Percentiles rank a stretch among this genome's conserved stretches.
Conservation (phyloP, 352 stramenopile genomes). For the Phytophthora sp. region DNA sequence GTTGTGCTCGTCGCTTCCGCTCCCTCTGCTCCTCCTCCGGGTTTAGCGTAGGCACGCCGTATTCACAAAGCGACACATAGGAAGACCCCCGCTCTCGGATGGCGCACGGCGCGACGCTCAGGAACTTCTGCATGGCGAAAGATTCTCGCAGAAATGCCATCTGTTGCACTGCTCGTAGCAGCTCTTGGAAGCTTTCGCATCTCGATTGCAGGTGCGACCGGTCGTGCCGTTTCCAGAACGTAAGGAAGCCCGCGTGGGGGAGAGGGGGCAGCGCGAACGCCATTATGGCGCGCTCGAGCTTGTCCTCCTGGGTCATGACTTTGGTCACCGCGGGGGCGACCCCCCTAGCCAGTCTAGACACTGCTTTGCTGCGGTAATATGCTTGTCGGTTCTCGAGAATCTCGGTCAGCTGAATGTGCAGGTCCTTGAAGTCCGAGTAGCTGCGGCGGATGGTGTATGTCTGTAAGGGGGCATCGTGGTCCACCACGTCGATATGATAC, state of each 20-base stretch:
- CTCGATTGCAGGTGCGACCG: slow-evolving; percentile 72
- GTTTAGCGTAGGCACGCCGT: slow-evolving; percentile 75
- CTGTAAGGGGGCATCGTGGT: slow-evolving; percentile 70
- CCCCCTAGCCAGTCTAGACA: slow-evolving; percentile 30
- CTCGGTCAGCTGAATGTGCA: slow-evolving; percentile 71
- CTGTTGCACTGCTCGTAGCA: slow-evolving; percentile 69
- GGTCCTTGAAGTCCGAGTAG: slow-evolving; percentile 85
- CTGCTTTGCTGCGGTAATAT: slow-evolving; percentile 53
- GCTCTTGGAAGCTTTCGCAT: slow-evolving; percentile 74
- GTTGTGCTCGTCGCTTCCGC: slow-evolving; percentile 70
- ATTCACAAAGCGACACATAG: slow-evolving; percentile 81
- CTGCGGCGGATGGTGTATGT: slow-evolving; percentile 89
- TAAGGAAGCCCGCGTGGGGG: slow-evolving; percentile 74
- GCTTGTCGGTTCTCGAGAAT: slow-evolving; percentile 67
- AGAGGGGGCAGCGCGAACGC: slow-evolving; percentile 73
- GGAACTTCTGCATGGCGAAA: slow-evolving; percentile 72
- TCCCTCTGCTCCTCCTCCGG: slow-evolving; percentile 73
- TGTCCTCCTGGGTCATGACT: slow-evolving; percentile 39
- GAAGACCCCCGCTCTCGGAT: slow-evolving; percentile 80
- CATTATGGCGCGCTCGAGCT: slow-evolving; percentile 59
- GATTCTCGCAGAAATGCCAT: slow-evolving; percentile 69
- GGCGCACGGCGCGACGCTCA: slow-evolving; percentile 69
- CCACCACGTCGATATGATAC: slow-evolving; percentile 88
- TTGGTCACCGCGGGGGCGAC: slow-evolving; percentile 9
- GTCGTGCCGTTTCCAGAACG: slow-evolving; percentile 85